Evolutionary conservation across 2,329 filamentous ascomycete species (phyloP), one percentile per base, ranked within the genome.

Genomic region (Fusarium liriodendri): DNA sequence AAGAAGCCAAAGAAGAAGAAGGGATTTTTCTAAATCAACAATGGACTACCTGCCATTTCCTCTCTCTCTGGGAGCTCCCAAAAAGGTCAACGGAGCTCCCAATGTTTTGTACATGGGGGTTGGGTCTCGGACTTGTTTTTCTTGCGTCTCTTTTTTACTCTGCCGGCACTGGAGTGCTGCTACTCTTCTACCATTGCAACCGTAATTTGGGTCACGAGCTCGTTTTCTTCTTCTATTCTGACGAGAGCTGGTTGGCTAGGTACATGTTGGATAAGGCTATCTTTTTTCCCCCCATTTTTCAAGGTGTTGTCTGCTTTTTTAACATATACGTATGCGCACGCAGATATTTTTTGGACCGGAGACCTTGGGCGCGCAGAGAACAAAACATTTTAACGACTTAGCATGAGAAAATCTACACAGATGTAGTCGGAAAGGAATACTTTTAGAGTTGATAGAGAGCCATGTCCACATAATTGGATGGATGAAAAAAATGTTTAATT

Each of bases 1-100:
- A 80, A 81, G 71, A 82, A 81, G 70, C 64, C 77, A 37, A 84
- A 84, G 81, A 85, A 84, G 80, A 80, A 80, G 80, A 80, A 80
- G 58, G 79, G 83, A 57, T 85, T 84, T 72, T 85, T 84, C 71
- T 85, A 75, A 60, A 45, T n/a, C 20, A 37, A 52, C 50, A 8
- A 33, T 20, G 40, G 32, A 27, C 33, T 38, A 22, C 20, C 58
- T 38, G 25, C 18, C 60, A 20, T 45, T 62, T 42, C 62, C 40
- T 66, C 57, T 72, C 27, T 59, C 27, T 59, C 47, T 55, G 42
- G 29, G 60, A 63, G 58, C 57, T 66, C 66, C 58, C 9, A 25
- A 55, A 54, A 47, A 22, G 13, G 32, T 45, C 55, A 54, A 29
- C 9, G 50, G 57, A 66, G 68, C 38, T 64, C 38, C 38, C 33